Conservation (phyloP, 352 stramenopile species). For the Pythium rhizo-oryzae region DNA sequence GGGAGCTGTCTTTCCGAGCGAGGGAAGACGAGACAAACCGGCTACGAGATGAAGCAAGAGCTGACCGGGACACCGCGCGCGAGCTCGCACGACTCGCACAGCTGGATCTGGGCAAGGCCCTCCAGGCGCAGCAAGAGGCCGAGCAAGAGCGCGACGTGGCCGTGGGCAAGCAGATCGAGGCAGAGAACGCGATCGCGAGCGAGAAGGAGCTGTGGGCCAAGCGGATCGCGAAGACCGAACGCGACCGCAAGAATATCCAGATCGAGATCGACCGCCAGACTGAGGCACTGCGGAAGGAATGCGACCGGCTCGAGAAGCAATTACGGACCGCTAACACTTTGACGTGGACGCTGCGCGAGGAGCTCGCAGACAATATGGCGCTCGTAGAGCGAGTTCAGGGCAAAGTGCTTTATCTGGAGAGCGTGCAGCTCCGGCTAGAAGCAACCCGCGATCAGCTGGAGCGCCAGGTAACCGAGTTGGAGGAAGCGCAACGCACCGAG, state of each 20-base stretch:
- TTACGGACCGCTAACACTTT: conserved; percentile 15
- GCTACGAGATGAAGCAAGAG: conserved; percentile 50
- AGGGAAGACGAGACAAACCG: conserved; percentile 53
- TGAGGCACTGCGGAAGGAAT: conserved; percentile 41
- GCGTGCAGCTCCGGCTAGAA: conserved; percentile 28
- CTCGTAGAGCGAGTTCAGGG: conserved; percentile 26
- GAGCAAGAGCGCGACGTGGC: conserved; percentile 47
- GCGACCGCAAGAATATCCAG: conserved; percentile 61
- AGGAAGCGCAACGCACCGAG: conserved; percentile 40
- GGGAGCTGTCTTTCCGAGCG: conserved; percentile 42
- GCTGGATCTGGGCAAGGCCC: conserved; percentile 46
- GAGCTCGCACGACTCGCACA: conserved; percentile 44
- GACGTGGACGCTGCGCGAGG: conserved; percentile 28
- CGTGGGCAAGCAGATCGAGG: conserved; percentile 35
- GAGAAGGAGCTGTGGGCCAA: conserved; percentile 52
- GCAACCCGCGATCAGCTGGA: background rate
- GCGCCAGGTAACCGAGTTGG: conserved; percentile 36
- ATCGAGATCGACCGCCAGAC: conserved; percentile 65
- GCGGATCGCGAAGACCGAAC: conserved; percentile 43
- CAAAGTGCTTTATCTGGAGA: conserved; percentile 31
- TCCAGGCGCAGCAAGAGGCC: conserved; percentile 48
- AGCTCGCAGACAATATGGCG: conserved; percentile 32
- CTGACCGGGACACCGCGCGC: conserved; percentile 47
- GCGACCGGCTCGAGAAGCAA: conserved; percentile 43
- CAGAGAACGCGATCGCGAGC: conserved; percentile 37